Conservation (phyloP, 371 early-diverging fungal species). For the Mortierella sp. region DNA sequence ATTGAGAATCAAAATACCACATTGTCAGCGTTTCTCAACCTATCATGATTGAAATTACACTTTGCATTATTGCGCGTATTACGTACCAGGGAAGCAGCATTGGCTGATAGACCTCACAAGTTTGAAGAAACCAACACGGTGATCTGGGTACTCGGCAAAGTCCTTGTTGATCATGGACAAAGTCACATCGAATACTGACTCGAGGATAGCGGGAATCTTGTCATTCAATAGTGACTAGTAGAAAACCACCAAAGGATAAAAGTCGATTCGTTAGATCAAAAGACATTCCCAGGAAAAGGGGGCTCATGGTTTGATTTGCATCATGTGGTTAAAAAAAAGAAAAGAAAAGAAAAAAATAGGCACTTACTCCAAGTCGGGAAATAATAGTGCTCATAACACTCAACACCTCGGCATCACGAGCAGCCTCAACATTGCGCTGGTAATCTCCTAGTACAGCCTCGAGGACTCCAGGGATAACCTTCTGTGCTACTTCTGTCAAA, state of each 20-base stretch:
- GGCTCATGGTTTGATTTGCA: too few species aligned
- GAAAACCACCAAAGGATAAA: slow-evolving; percentile 4
- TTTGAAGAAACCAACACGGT: slow-evolving; percentile 93
- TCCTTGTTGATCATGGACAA: slow-evolving; percentile 98
- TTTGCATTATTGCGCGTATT: background rate
- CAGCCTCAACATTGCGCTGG: slow-evolving; percentile 82
- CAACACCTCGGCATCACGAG: slow-evolving; percentile 95
- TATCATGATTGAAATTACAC: background rate
- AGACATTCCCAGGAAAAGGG: too few species aligned
- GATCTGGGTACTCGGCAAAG: slow-evolving; percentile 97
- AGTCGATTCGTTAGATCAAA: slow-evolving; percentile 7
- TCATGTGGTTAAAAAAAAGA: background rate
- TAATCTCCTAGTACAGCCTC: slow-evolving; percentile 94
- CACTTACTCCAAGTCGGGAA: slow-evolving; percentile 76
- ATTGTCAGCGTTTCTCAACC: background rate
- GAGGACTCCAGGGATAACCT: slow-evolving; percentile 91
- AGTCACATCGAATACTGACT: slow-evolving; percentile 94
- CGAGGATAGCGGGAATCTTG: slow-evolving; percentile 85
- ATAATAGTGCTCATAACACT: slow-evolving; percentile 89
- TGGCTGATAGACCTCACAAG: slow-evolving; percentile 88
- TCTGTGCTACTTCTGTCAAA: slow-evolving; percentile 73
- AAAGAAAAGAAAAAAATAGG: slow-evolving; percentile 23
- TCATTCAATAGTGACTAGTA: slow-evolving; percentile 77
- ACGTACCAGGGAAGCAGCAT: slow-evolving; percentile 76
- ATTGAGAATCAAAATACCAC: background rate